Conservation (phyloP, 495 filamentous ascomycete species). For the Echria macrotheca region DNA sequence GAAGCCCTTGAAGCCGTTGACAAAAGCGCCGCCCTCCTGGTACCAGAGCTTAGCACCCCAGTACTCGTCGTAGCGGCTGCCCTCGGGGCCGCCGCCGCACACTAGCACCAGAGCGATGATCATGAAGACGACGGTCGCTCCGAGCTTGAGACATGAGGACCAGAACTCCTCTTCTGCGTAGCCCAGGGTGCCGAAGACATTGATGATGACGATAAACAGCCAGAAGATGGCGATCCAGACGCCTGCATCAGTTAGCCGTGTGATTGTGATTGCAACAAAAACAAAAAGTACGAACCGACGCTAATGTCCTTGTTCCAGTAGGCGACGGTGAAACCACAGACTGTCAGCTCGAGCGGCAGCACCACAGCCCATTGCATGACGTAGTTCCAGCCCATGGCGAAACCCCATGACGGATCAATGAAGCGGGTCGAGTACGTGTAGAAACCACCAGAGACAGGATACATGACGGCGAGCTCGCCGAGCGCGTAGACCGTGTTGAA, state of each 20-base stretch:
- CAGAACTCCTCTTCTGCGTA: conserved; percentile 65
- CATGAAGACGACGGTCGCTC: conserved; percentile 63
- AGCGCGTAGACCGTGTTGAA: conserved; percentile 62
- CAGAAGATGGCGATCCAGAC: conserved; percentile 63
- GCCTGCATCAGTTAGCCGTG: conserved; percentile 24
- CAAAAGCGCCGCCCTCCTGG: conserved; percentile 67
- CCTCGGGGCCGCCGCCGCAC: conserved; percentile 56
- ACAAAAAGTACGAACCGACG: conserved; percentile 39
- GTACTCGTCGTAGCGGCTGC: conserved; percentile 46
- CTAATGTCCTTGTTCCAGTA: conserved; percentile 51
- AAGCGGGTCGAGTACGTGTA: conserved; percentile 67
- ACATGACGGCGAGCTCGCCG: conserved; percentile 69
- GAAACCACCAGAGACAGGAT: conserved; percentile 56
- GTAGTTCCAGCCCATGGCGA: conserved; percentile 84
- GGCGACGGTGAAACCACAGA: conserved; percentile 47
- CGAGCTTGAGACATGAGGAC: conserved; percentile 51
- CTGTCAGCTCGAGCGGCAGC: conserved; percentile 51
- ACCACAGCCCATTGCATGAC: conserved; percentile 59
- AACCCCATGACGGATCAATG: conserved; percentile 73
- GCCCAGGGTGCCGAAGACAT: conserved; percentile 66
- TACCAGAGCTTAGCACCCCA: conserved; percentile 60
- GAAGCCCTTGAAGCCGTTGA: conserved; percentile 65
- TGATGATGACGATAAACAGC: conserved; percentile 52
- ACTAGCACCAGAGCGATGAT: conserved; percentile 66
- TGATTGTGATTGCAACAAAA: not conserved